Conservation (phyloP, 208 protist genomes). For the Jaenimonas drosophilae region DNA sequence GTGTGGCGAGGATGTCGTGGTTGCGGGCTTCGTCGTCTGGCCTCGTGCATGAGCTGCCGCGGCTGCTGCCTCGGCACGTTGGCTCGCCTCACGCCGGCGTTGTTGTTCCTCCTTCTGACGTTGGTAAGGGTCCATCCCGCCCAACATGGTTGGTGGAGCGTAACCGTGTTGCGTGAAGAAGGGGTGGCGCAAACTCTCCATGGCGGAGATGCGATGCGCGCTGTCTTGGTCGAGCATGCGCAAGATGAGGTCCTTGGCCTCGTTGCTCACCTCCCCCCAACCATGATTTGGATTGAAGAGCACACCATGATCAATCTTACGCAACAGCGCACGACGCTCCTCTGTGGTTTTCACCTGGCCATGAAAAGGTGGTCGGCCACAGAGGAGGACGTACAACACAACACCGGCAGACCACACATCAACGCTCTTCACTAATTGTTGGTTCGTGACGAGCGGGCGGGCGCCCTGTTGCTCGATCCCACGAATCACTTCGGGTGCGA, state of each 20-base stretch:
- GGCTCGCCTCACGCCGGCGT: slow-evolving; percentile 9
- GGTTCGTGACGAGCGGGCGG: slow-evolving; percentile 66
- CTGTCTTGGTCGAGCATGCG: slow-evolving; percentile 72
- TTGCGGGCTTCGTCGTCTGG: not conserved
- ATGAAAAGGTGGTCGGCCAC: slow-evolving; percentile 75
- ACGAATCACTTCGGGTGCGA: slow-evolving; percentile 82
- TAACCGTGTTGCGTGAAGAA: slow-evolving; percentile 71
- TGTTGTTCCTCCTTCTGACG: too few species aligned
- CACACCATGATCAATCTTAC: slow-evolving; percentile 72
- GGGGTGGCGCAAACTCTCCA: slow-evolving; percentile 61
- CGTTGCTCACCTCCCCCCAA: slow-evolving; percentile 55
- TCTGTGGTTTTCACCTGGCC: slow-evolving; percentile 73
- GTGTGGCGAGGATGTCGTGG: not conserved
- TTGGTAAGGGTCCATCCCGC: too few species aligned
- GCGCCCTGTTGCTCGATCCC: slow-evolving; percentile 78
- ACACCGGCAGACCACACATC: slow-evolving; percentile 85
- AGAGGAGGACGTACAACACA: slow-evolving; percentile 80
- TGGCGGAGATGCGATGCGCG: slow-evolving; percentile 45
- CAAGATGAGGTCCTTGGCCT: slow-evolving; percentile 77
- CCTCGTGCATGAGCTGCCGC: not conserved
- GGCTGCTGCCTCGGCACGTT: slow-evolving; percentile 10
- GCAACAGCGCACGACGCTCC: slow-evolving; percentile 65
- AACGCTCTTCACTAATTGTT: slow-evolving; percentile 72
- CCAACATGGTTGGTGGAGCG: slow-evolving; percentile 16
- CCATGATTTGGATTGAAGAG: slow-evolving; percentile 68